Evolutionary conservation across 345 rosid genomes (phyloP).

Genomic region (Salix purpurea): DNA sequence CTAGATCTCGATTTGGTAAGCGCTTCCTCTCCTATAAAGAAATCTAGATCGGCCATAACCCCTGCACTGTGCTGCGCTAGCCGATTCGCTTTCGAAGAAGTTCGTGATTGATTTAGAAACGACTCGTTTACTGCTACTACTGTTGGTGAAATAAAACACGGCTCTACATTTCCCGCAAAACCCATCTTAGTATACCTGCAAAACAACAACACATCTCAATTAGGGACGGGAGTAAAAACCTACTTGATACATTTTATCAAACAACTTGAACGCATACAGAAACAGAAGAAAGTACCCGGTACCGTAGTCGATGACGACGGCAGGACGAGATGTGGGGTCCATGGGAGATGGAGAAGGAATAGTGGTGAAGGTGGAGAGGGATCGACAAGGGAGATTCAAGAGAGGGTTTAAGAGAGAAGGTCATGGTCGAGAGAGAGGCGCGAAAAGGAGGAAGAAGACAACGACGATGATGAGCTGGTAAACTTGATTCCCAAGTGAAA

Average conservation of each 20-base stretch:
- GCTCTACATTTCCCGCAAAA: constrained; percentile 95
- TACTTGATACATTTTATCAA: constrained; percentile 35
- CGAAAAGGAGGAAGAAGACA: constrained; percentile 28
- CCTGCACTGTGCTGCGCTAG: constrained; percentile 85
- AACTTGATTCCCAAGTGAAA: constrained; percentile 53
- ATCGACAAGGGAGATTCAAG: constrained; percentile 57
- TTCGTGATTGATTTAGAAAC: constrained; percentile 64
- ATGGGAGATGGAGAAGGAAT: constrained; percentile 28
- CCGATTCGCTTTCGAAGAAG: constrained; percentile 67
- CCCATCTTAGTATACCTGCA: constrained; percentile 93
- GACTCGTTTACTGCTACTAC: constrained; percentile 90
- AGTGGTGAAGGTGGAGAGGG: constrained; percentile 24
- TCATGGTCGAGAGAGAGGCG: constrained; percentile 45
- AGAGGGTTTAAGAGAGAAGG: constrained; percentile 32
- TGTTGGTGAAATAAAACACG: constrained; percentile 86
- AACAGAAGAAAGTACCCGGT: constrained; percentile 59
- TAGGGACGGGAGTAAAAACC: neutral
- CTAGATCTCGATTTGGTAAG: constrained; percentile 65
- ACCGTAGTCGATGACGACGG: constrained; percentile 97
- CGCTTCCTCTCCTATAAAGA: constrained; percentile 88
- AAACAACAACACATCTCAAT: constrained; percentile 6
- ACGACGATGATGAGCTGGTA: constrained; percentile 16
- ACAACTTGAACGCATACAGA: constrained; percentile 10
- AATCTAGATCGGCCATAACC: constrained; percentile 95
- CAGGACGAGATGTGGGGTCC: constrained; percentile 92